Evolutionary conservation across 345 rosid species (phyloP), one percentile per base, ranked within the genome.

Genomic region (Populus simonii): DNA sequence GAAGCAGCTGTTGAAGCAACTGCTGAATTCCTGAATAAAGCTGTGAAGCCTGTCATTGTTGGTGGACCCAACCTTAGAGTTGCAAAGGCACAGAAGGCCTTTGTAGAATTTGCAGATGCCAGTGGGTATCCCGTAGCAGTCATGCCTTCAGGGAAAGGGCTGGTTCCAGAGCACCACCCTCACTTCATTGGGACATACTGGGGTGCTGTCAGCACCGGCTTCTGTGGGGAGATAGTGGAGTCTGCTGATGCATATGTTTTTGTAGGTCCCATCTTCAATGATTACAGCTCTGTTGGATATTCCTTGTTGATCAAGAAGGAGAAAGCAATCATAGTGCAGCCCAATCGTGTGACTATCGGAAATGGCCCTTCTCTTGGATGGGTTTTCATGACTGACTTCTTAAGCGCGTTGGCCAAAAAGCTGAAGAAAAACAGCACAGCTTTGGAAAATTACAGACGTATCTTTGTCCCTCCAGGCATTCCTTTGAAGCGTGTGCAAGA

Each of bases 1-100:
- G 92, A 91, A 78, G 93, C 92, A 77, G 95, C 95, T 49, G 92
- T 91, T 53, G 92, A 91, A 83, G 92, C 90, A 45, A 75, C 92
- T 71, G 93, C 93, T 25, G 79, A 74, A 20, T 88, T 91, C 74
- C 79, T 91, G 77, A 91, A 91, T 74, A 89, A 87, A 79, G 92
- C 93, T 55, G 95, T 91, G 83, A 91, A 91, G 81, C 95, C 95
- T 23, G 93, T 91, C 41, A 72, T 91, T 47, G 85, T 91, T 13
- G 92, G 84, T 4, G 95, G 95, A 39, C 93, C 95, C 3, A 91
- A 87, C 79, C 76, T 91, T 62, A 85, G 95, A 84, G 93, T 80
- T 41, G 85, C 85, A 39, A 88, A 83, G 79, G 93, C 93, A 7
- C 88, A 85, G 73, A 31, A 86, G 38, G 90, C 92, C 16, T 87